Evolutionary conservation across 257 asterid species (phyloP).

Genomic region (Agastache rugosa): DNA sequence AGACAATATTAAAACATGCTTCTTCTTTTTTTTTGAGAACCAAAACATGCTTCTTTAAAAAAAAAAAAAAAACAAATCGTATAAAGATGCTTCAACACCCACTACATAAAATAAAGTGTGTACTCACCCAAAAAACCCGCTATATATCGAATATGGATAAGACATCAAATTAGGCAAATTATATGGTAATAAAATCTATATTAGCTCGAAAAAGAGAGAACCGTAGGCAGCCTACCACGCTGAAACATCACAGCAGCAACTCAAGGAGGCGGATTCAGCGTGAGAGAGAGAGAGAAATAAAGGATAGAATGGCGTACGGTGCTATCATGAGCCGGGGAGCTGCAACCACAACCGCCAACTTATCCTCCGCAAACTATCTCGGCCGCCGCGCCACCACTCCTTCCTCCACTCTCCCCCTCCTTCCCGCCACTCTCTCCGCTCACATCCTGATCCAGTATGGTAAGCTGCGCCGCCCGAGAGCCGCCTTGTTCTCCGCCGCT

Average conservation of each 20-base stretch:
- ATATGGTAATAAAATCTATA: not conserved
- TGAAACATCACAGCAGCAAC: not conserved
- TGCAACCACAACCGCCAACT: slow-evolving; percentile 32
- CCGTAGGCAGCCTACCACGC: slow-evolving; percentile 19
- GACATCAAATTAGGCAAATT: too few relatives aligned
- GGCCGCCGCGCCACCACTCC: slow-evolving; percentile 26
- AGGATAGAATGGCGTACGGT: slow-evolving; percentile 31
- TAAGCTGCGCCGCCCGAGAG: slow-evolving; percentile 40
- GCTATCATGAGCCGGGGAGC: slow-evolving; percentile 41
- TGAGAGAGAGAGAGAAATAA: not conserved
- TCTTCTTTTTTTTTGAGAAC: too few relatives aligned
- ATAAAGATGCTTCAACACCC: not conserved
- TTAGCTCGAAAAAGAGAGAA: not conserved
- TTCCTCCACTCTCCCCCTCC: slow-evolving; percentile 23
- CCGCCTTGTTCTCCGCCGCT: slow-evolving; percentile 19
- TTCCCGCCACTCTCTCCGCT: not conserved
- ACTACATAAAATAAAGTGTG: not conserved
- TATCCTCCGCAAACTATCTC: slow-evolving; percentile 37
- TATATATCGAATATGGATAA: too few relatives aligned
- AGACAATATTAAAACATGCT: too few relatives aligned
- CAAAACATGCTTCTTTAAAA: too few relatives aligned
- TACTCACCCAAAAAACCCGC: too few relatives aligned
- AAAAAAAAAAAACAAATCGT: not conserved
- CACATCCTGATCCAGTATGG: slow-evolving; percentile 30
- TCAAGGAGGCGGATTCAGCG: slow-evolving; percentile 1